Conservation (phyloP, 2,329 filamentous ascomycete species). For the Exophiala lecanii-corni region DNA sequence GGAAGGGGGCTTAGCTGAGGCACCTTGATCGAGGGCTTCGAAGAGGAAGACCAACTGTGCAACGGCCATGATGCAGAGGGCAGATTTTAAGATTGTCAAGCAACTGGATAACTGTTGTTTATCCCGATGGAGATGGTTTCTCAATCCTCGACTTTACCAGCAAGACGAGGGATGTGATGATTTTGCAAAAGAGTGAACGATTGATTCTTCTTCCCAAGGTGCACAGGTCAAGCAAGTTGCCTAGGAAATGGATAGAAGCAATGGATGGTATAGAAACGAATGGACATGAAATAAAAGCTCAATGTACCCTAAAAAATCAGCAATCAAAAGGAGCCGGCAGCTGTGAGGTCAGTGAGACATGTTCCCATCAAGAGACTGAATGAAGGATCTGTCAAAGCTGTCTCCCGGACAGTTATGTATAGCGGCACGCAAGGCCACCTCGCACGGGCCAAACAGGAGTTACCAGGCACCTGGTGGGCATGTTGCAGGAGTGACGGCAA, state of each 20-base stretch:
- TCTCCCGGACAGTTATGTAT: conserved; percentile 12
- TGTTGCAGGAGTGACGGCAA: background rate
- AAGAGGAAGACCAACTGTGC: conserved; percentile 23
- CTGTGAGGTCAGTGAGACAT: conserved; percentile 20
- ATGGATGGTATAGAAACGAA: too few species aligned
- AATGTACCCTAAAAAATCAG: too few species aligned
- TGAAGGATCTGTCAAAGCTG: conserved; percentile 8
- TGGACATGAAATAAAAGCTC: too few species aligned
- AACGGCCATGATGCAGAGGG: conserved; percentile 19
- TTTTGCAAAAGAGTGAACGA: conserved; percentile 4
- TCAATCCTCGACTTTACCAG: conserved; percentile 8
- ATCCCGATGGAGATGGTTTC: too few species aligned
- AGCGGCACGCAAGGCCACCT: too few species aligned
- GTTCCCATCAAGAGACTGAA: conserved; percentile 6
- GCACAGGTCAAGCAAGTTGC: conserved; percentile 4
- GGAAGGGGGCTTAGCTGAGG: conserved; percentile 15
- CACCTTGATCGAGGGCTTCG: conserved; percentile 16
- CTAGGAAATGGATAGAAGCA: conserved; percentile 11
- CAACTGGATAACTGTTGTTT: too few species aligned
- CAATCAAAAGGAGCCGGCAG: conserved; percentile 2
- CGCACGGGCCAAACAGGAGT: too few species aligned
- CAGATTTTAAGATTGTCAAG: too few species aligned
- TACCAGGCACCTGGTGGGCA: background rate
- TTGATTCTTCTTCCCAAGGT: background rate
- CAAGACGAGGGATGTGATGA: conserved; percentile 2